These are phyloP conservation scores for Perkinsus olseni DNA, from an alignment of 169 alveolate genomes.

Conservation along the genomic window DNA sequence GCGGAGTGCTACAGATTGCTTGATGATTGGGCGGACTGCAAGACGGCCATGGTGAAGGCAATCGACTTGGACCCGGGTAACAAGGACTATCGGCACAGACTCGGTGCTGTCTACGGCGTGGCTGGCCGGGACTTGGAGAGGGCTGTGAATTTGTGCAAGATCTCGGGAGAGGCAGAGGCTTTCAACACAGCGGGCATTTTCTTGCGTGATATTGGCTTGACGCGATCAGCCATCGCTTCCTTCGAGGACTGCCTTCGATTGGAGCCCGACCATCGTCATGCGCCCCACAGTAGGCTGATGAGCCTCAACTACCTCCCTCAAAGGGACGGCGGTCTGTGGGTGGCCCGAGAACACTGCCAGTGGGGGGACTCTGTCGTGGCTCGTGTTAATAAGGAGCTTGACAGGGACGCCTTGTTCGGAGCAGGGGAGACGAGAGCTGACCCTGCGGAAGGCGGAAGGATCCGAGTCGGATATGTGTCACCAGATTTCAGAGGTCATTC, in stretches of 20 bases:
- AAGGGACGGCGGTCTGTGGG: background rate
- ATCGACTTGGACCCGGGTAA: background rate
- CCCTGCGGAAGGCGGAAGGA: background rate
- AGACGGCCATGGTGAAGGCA: background rate
- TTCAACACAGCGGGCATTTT: background rate
- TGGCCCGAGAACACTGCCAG: background rate
- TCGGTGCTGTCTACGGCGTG: background rate
- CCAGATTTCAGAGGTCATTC: conserved; percentile 40
- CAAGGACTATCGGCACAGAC: background rate
- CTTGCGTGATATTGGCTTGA: background rate
- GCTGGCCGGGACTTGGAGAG: background rate
- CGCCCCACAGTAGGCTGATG: background rate
- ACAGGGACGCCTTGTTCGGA: background rate
- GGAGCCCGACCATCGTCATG: background rate
- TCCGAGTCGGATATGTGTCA: conserved; percentile 33
- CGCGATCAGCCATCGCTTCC: background rate
- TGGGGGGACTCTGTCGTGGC: background rate
- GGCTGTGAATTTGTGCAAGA: background rate
- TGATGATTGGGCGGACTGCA: background rate
- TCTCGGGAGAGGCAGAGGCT: background rate
- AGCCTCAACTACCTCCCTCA: background rate
- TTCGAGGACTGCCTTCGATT: background rate
- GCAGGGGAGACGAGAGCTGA: background rate
- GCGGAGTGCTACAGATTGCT: background rate
- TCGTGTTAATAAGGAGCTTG: background rate